Evolutionary conservation across 2,329 filamentous ascomycete species (phyloP).

Genomic region (Aureobasidium uvarum): DNA sequence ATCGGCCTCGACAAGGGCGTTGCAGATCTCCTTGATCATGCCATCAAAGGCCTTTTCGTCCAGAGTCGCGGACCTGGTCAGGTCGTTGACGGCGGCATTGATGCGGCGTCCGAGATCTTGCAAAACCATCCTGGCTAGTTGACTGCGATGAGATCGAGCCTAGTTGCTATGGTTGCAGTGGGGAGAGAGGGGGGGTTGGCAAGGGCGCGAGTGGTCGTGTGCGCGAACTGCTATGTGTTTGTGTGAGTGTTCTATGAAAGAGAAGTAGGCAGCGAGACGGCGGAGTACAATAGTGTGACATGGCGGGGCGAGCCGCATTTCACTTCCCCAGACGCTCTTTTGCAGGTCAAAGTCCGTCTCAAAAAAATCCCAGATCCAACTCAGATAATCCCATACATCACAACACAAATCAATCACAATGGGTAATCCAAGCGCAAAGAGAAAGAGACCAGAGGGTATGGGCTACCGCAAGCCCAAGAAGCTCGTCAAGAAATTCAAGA

Average conservation of each 20-base stretch:
- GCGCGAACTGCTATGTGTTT: not conserved
- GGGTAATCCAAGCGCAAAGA: constrained; percentile 41
- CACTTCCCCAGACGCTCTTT: not conserved
- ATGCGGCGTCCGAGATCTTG: constrained; percentile 98
- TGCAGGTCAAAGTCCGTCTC: not conserved
- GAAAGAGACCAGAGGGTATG: constrained; percentile 40
- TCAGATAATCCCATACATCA: constrained; percentile 1
- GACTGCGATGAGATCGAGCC: constrained; percentile 19
- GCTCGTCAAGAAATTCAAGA: constrained; percentile 59
- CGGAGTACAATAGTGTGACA: not conserved
- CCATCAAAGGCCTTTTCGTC: constrained; percentile 98
- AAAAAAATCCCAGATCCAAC: constrained; percentile 8
- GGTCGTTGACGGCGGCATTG: constrained; percentile 90
- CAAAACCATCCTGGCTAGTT: constrained; percentile 72
- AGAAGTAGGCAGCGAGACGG: not conserved
- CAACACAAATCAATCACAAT: constrained; percentile 25
- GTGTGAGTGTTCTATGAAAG: not conserved
- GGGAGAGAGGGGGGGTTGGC: not conserved
- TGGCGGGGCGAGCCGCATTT: not conserved
- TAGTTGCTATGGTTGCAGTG: constrained; percentile 18
- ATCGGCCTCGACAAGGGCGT: constrained; percentile 92
- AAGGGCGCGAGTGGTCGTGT: not conserved
- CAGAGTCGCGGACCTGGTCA: constrained; percentile 87
- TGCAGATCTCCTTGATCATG: constrained; percentile 98
- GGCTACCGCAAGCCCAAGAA: constrained; percentile 50